Conservation (phyloP, 768 basidiomycete species). For the Flagelloscypha sp. region DNA sequence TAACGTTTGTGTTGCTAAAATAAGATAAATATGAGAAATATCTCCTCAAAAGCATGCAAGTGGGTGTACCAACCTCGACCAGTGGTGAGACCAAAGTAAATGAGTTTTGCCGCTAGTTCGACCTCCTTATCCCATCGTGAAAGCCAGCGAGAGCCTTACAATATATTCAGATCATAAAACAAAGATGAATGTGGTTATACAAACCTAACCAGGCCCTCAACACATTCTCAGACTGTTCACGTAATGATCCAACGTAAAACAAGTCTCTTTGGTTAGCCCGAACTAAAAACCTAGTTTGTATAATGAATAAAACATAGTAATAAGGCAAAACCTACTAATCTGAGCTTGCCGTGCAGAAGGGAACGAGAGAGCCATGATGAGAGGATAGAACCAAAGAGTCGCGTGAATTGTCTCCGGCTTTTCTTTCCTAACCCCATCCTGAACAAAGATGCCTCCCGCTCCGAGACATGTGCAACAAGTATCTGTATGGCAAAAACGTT, state of each 20-base stretch:
- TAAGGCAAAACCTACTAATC: conserved; percentile 53
- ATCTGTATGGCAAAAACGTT: conserved; percentile 73
- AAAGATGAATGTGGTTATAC: conserved; percentile 12
- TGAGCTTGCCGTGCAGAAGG: conserved; percentile 79
- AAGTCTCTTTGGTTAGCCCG: conserved; percentile 80
- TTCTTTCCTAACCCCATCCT: conserved; percentile 7
- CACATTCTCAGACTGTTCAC: conserved; percentile 67
- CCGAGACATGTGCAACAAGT: conserved; percentile 44
- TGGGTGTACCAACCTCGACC: conserved; percentile 49
- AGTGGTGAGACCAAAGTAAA: conserved; percentile 68
- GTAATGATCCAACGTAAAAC: conserved; percentile 65
- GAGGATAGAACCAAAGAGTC: conserved; percentile 6
- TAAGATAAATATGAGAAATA: conserved; percentile 3
- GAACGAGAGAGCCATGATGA: conserved; percentile 50
- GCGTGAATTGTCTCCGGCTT: conserved; percentile 9
- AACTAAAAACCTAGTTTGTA: conserved; percentile 36
- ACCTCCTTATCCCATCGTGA: conserved; percentile 77
- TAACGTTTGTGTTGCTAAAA: conserved; percentile 65
- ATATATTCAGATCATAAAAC: conserved; percentile 7
- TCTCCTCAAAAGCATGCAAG: conserved; percentile 5
- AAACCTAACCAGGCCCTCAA: conserved; percentile 72
- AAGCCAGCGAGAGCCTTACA: conserved; percentile 69
- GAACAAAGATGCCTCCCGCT: conserved; percentile 3
- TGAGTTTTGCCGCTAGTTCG: conserved; percentile 55
- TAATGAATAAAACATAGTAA: neutral